Percentiles rank a stretch among this genome's conserved stretches.
Conservation (phyloP, 257 asterid species). For the Apocynum venetum region DNA sequence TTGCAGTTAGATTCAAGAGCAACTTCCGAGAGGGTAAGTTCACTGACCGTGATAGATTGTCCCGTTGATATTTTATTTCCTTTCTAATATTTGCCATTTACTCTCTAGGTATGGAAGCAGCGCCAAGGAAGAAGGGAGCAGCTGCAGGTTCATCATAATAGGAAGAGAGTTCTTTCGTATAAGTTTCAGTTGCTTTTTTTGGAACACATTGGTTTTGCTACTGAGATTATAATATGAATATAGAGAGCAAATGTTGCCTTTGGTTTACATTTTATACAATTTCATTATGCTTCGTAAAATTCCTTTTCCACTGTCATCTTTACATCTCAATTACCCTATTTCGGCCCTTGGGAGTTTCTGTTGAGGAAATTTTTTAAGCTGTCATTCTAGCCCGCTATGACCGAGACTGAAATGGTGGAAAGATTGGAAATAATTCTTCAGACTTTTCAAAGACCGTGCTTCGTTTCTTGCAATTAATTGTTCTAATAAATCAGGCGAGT, state of each 20-base stretch:
- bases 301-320: no score
- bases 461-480: no score
- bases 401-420: no score
- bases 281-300: no score
- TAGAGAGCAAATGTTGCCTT: neutral
- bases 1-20: conserved; percentile 32
- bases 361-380: no score
- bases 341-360: no score
- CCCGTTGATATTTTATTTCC: no score
- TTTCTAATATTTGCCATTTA: neutral
- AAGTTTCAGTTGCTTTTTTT: neutral
- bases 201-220: neutral
- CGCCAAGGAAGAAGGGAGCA: conserved; percentile 33
- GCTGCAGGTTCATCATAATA: conserved; percentile 18
- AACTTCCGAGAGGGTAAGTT: conserved; percentile 38
- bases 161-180: neutral
- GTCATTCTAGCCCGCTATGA: no score
- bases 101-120: conserved; percentile 33
- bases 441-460: no score
- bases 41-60: neutral
- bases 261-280: neutral
- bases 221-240: neutral
- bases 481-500: no score
- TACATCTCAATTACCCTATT: no score
- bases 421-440: no score